Conservation (phyloP, 148 eudicot species). For the Rheum nobile region DNA sequence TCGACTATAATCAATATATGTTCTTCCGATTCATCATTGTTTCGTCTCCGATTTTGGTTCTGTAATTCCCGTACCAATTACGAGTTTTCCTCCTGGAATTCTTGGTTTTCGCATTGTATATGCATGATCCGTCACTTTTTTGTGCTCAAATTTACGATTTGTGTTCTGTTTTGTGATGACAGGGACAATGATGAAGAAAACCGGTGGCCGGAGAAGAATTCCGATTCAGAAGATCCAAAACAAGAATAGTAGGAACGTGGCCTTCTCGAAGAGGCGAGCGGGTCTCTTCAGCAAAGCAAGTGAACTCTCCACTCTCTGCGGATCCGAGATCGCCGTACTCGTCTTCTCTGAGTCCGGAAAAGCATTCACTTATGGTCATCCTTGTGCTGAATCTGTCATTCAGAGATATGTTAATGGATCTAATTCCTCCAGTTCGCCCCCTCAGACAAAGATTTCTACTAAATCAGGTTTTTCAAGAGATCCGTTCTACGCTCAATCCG, state of each 20-base stretch:
- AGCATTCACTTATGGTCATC: not conserved
- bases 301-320: not conserved
- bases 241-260: not conserved
- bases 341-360: not conserved
- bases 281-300: not conserved
- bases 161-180: not conserved
- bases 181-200: not conserved
- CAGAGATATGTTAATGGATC: not conserved
- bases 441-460: no score
- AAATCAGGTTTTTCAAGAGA: not conserved
- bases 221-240: not conserved
- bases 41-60: no score
- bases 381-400: not conserved
- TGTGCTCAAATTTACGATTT: no score
- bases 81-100: no score
- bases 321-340: not conserved
- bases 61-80: no score
- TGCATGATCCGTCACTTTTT: no score
- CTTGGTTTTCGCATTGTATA: no score
- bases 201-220: not conserved
- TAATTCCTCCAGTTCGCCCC: not conserved
- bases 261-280: not conserved
- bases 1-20: no score
- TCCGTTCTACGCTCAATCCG: not conserved
- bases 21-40: no score